These are phyloP conservation scores for Sugiyamaella pinicola DNA, from an alignment of 1,139 yeast genomes.

Conservation along the genomic window DNA sequence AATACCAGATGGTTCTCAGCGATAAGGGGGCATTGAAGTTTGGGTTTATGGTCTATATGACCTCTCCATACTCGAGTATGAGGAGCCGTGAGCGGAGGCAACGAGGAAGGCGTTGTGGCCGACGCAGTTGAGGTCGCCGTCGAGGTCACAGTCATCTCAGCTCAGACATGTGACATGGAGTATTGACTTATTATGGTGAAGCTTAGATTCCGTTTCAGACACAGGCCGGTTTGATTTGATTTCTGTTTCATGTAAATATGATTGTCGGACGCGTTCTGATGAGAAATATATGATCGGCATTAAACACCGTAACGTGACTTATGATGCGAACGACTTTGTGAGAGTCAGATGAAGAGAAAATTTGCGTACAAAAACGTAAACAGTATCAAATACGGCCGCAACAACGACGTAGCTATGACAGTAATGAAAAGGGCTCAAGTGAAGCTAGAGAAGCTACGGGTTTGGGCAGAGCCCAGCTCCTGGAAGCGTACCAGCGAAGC, in stretches of 20 bases:
- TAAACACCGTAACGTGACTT: background rate
- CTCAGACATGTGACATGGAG: no score
- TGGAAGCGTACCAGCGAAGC: no score
- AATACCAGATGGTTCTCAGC: background rate
- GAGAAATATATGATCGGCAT: background rate
- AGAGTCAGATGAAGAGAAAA: background rate
- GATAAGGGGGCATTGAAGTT: slow-evolving; percentile 7
- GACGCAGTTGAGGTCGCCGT: background rate
- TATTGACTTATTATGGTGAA: no score
- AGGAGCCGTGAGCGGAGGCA: background rate
- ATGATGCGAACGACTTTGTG: background rate
- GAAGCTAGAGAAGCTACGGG: no score
- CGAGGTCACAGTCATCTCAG: background rate
- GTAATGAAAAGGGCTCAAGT: no score
- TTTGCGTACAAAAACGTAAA: no score
- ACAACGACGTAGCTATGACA: no score
- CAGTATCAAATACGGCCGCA: no score
- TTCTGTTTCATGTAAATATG: background rate
- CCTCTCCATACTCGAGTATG: slow-evolving; percentile 14
- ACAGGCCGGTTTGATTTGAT: background rate
- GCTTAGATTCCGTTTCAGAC: no score
- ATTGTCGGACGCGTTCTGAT: background rate
- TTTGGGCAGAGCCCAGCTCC: no score
- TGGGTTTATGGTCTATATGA: slow-evolving; percentile 9
- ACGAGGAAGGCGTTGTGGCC: background rate